Percentiles rank a stretch among this genome's conserved stretches.
These are phyloP conservation scores for Tephrocybe sp. DNA, from an alignment of 768 basidiomycete genomes.

Conservation along the genomic window DNA sequence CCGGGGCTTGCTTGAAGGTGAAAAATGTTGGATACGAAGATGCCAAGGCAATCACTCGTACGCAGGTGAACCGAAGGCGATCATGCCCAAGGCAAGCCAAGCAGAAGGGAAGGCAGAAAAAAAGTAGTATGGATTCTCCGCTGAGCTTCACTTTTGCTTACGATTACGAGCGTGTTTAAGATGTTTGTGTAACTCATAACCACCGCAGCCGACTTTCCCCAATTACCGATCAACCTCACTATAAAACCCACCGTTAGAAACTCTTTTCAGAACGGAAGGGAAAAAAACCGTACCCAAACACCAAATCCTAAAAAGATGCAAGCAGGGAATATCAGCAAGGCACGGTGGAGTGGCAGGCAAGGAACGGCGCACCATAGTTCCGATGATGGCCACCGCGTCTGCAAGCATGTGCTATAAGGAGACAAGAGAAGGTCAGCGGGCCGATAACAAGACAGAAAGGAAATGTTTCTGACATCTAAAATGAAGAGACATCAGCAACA, in stretches of 20 bases:
- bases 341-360: slow-evolving; percentile 6
- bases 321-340: slow-evolving; percentile 9
- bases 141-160: neutral
- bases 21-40: no score
- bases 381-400: slow-evolving; percentile 95
- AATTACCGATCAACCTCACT: slow-evolving; percentile 26
- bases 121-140: neutral
- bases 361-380: slow-evolving; percentile 80
- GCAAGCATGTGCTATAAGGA: slow-evolving; percentile 76
- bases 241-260: neutral
- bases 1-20: no score
- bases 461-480: slow-evolving; percentile 41
- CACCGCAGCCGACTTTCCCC: neutral
- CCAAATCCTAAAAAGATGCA: slow-evolving; percentile 61
- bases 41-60: no score
- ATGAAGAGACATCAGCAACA: slow-evolving; percentile 13
- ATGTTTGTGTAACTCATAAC: neutral
- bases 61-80: no score
- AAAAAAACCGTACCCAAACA: slow-evolving; percentile 77
- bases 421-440: slow-evolving; percentile 16
- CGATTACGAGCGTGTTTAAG: neutral
- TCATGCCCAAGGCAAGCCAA: no score
- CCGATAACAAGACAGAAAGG: slow-evolving; percentile 4
- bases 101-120: no score
- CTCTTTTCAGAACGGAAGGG: neutral